These are phyloP conservation scores for Adansonia madagascariensis DNA, from an alignment of 441 rosid genomes.

Conservation along the genomic window DNA sequence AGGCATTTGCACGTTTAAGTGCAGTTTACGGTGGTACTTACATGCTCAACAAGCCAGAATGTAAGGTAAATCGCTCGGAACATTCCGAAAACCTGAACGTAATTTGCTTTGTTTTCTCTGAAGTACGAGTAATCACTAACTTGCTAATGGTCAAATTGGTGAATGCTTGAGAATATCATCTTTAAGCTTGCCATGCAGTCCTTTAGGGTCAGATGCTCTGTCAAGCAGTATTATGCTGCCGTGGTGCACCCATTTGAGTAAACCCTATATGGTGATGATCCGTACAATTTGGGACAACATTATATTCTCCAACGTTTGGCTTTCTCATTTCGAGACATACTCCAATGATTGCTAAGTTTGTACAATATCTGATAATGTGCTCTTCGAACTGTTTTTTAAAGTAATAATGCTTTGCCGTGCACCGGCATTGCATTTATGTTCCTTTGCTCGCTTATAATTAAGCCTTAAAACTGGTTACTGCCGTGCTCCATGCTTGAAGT, in stretches of 20 bases:
- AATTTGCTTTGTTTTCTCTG: not conserved
- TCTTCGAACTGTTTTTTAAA: not conserved
- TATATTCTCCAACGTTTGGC: not conserved
- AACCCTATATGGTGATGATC: too few species aligned
- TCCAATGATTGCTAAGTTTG: not conserved
- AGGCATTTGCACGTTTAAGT: constrained; percentile 79
- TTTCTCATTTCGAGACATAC: not conserved
- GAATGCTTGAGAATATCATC: not conserved
- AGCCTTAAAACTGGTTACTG: not conserved
- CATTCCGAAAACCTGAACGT: not conserved
- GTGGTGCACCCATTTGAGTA: not conserved
- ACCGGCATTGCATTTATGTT: not conserved
- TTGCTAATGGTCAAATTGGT: not conserved
- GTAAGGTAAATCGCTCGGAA: constrained; percentile 48
- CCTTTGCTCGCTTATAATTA: not conserved
- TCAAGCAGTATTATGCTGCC: not conserved
- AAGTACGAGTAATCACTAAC: not conserved
- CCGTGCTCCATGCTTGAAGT: not conserved
- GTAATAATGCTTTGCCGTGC: not conserved
- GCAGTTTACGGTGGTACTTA: constrained; percentile 81
- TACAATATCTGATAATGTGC: not conserved
- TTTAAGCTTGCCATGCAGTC: not conserved
- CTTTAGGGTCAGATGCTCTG: too few species aligned
- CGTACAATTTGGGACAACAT: not conserved
- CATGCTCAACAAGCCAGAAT: constrained; percentile 76